These are phyloP conservation scores for Rhodocollybia butyracea DNA, from an alignment of 768 basidiomycete species.

Conservation along the genomic window DNA sequence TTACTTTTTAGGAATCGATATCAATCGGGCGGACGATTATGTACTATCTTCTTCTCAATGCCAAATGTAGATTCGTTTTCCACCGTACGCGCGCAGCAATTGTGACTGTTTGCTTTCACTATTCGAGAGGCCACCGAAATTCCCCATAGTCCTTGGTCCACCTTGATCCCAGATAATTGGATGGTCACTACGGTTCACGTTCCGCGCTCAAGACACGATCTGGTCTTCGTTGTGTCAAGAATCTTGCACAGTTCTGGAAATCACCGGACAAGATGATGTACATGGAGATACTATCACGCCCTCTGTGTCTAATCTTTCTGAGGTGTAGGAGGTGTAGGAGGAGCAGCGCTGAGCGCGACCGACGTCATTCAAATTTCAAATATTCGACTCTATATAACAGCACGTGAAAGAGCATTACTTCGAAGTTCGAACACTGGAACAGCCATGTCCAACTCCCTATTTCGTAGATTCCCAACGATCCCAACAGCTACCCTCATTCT, in stretches of 20 bases:
- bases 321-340: no score
- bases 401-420: no score
- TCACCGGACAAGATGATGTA: constrained; percentile 23
- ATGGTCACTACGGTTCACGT: constrained; percentile 30
- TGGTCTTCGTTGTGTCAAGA: constrained; percentile 26
- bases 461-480: no score
- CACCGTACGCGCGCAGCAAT: neutral
- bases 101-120: constrained; percentile 18
- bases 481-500: no score
- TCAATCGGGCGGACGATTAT: neutral
- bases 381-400: no score
- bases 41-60: neutral
- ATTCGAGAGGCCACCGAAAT: constrained; percentile 25
- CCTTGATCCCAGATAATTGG: constrained; percentile 19
- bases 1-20: neutral
- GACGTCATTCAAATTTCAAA: no score
- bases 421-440: no score
- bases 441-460: no score
- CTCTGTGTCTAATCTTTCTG: no score
- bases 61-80: neutral
- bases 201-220: constrained; percentile 24
- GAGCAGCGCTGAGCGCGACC: no score
- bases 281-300: constrained; percentile 9
- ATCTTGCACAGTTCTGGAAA: constrained; percentile 32
- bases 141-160: constrained; percentile 21